Percentiles rank a stretch among this genome's conserved stretches.
Evolutionary conservation across 1,139 yeast genomes (phyloP).

Genomic region (Candida sp.): DNA sequence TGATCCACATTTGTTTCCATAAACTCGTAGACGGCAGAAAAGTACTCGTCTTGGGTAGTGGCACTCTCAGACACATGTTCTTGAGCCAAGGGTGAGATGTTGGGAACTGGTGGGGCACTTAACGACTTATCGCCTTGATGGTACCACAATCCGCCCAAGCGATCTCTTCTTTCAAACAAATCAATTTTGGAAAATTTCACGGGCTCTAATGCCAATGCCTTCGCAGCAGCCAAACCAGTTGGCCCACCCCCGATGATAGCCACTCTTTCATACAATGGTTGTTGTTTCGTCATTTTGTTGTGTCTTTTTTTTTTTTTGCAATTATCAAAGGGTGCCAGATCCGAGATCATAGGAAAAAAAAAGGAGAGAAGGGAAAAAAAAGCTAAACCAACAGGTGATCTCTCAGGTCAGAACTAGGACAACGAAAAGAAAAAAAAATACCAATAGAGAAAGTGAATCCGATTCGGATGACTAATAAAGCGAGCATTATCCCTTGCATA

Average conservation of each 20-base stretch:
- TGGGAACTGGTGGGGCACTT: constrained; percentile 27
- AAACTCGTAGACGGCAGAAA: constrained; percentile 50
- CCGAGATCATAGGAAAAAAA: no score
- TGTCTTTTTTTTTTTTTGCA: no score
- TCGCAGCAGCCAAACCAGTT: constrained; percentile 52
- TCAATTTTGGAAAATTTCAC: constrained; percentile 33
- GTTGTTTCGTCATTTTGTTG: constrained; percentile 11
- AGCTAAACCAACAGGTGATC: not conserved
- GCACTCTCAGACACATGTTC: constrained; percentile 12
- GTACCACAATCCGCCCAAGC: constrained; percentile 56
- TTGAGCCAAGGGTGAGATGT: constrained; percentile 19
- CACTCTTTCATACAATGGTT: constrained; percentile 27
- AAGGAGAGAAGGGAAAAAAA: not conserved
- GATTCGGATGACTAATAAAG: not conserved
- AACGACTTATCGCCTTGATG: constrained; percentile 31
- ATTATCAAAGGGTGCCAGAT: not conserved
- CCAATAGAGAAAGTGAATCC: no score
- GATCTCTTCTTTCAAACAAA: constrained; percentile 44
- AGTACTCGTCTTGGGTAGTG: constrained; percentile 19
- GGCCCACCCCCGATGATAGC: constrained; percentile 61
- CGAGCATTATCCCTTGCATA: not conserved
- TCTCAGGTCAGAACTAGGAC: no score
- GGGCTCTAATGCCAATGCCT: constrained; percentile 48
- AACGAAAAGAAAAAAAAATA: no score
- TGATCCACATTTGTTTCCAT: constrained; percentile 52